Percentiles rank a stretch among this genome's conserved stretches.
These are phyloP conservation scores for Monilinia fructicola DNA, from an alignment of 2,329 filamentous ascomycete genomes.

Conservation along the genomic window DNA sequence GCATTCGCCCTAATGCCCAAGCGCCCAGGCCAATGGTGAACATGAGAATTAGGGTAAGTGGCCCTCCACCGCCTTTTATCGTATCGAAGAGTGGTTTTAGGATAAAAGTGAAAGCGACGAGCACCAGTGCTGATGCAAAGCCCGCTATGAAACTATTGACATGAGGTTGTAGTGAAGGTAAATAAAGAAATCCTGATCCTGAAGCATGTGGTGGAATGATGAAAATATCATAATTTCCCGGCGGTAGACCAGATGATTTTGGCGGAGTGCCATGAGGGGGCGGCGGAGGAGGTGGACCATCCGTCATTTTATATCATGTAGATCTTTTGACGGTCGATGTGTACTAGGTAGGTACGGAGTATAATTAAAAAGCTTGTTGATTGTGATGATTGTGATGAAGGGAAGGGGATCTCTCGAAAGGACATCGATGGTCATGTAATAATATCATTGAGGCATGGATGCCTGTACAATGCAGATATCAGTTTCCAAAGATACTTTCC, in stretches of 20 bases:
- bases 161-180: constrained; percentile 84
- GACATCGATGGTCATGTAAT: too few relatives aligned
- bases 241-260: constrained; percentile 69
- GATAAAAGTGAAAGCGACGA: constrained; percentile 70
- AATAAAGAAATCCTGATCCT: constrained; percentile 85
- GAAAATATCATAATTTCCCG: constrained; percentile 96
- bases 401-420: constrained; percentile 3
- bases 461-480: constrained; percentile 16
- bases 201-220: constrained; percentile 90
- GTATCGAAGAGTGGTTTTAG: constrained; percentile 70
- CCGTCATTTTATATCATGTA: constrained; percentile 20
- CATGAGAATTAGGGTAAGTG: constrained; percentile 70
- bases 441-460: constrained; percentile 8
- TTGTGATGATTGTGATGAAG: background rate
- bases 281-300: constrained; percentile 62
- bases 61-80: constrained; percentile 69
- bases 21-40: constrained; percentile 72
- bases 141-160: constrained; percentile 90
- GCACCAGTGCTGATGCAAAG: constrained; percentile 71
- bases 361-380: background rate
- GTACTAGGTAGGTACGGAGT: constrained; percentile 14
- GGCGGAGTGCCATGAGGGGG: constrained; percentile 83
- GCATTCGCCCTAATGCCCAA: constrained; percentile 72
- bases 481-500: constrained; percentile 5
- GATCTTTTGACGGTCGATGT: constrained; percentile 5